Evolutionary conservation across 768 basidiomycete genomes (phyloP).

Genomic region (Myochromella boudieri): DNA sequence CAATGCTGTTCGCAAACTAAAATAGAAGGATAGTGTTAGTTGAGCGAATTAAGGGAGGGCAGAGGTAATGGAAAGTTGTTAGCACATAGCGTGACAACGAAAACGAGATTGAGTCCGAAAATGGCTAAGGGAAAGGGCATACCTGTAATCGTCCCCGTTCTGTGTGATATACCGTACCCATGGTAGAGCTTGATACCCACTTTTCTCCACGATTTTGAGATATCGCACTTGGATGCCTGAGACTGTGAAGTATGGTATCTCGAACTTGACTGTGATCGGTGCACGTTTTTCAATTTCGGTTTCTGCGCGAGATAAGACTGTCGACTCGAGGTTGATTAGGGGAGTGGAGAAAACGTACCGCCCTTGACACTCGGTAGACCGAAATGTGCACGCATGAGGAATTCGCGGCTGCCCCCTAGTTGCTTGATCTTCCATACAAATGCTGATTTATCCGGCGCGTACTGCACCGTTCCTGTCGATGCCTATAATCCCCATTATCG

Average conservation of each 20-base stretch:
- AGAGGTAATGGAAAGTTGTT: conserved; percentile 3
- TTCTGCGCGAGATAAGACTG: conserved; percentile 30
- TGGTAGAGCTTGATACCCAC: conserved; percentile 92
- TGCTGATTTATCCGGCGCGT: conserved; percentile 96
- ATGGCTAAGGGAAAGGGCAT: too few relatives aligned
- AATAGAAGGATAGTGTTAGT: not conserved
- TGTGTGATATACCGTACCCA: conserved; percentile 96
- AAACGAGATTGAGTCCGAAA: too few relatives aligned
- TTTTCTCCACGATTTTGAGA: conserved; percentile 98
- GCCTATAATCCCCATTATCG: conserved; percentile 48
- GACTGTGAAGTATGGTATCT: conserved; percentile 98
- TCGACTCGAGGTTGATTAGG: not conserved
- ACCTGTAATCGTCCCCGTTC: conserved; percentile 93
- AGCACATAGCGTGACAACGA: too few relatives aligned
- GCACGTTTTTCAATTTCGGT: conserved; percentile 87
- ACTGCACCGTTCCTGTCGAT: conserved; percentile 92
- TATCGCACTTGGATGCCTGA: conserved; percentile 98
- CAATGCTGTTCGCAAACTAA: conserved; percentile 70
- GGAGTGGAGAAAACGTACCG: conserved; percentile 49
- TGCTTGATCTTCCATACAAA: conserved; percentile 99
- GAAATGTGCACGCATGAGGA: conserved; percentile 98
- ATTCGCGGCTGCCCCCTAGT: conserved; percentile 92
- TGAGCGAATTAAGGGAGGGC: not conserved
- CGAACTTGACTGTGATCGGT: conserved; percentile 96
- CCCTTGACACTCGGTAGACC: conserved; percentile 91